These are phyloP conservation scores for Alternaria postmessia DNA, from an alignment of 2,329 filamentous ascomycete species.

Conservation along the genomic window DNA sequence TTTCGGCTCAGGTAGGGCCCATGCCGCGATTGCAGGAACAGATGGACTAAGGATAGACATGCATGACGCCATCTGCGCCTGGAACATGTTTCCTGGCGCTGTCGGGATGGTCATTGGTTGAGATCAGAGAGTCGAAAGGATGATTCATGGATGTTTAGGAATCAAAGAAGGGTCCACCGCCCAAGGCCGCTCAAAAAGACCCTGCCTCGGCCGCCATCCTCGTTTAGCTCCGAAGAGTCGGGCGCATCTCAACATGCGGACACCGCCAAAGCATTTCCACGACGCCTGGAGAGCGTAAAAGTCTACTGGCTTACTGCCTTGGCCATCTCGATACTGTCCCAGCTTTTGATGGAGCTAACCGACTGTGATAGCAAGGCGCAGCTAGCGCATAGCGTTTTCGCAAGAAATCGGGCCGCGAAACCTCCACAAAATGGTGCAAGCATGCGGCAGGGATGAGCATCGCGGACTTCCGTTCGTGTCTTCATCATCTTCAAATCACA, in stretches of 20 bases:
- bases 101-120: background rate
- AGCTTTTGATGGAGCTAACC: background rate
- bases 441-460: background rate
- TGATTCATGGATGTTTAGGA: background rate
- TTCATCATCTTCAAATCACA: no score
- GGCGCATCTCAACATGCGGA: background rate
- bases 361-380: no score
- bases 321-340: background rate
- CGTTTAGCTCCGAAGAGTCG: background rate
- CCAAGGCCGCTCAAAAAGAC: background rate
- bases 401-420: background rate
- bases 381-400: background rate
- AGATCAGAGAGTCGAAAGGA: background rate
- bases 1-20: conserved; percentile 24
- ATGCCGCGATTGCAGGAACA: conserved; percentile 36
- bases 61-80: conserved; percentile 34
- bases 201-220: background rate
- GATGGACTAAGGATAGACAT: conserved; percentile 31
- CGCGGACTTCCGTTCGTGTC: background rate
- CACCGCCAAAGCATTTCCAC: background rate
- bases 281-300: background rate
- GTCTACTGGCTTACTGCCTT: background rate
- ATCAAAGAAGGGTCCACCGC: background rate
- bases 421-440: conserved; percentile 1
- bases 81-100: conserved; percentile 21